phyloP scores from a whole-genome alignment of 2,329 filamentous ascomycete species.

The Torrubiellomyces zombiae region DNA sequence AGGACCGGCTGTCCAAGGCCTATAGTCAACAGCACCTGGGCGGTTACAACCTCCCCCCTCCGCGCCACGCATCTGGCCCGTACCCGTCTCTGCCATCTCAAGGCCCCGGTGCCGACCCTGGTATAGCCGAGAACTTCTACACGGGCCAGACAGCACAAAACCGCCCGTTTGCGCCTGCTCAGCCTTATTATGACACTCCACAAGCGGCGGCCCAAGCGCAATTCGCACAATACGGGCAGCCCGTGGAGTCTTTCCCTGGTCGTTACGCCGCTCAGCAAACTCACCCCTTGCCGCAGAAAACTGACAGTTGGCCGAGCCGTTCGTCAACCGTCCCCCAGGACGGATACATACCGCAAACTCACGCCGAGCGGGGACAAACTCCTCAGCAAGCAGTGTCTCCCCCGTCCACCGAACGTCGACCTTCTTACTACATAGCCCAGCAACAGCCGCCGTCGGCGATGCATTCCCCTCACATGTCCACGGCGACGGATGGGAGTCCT shows the following conservation, averaged over 20 bases:
- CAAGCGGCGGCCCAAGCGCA: slow-evolving; percentile 22
- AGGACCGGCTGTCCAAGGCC: slow-evolving; percentile 83
- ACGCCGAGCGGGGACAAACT: slow-evolving; percentile 12
- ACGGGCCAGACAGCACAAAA: slow-evolving; percentile 41
- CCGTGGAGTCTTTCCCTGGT: slow-evolving; percentile 20
- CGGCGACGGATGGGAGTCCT: slow-evolving; percentile 23
- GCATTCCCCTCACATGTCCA: slow-evolving; percentile 18
- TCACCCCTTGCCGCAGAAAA: slow-evolving; percentile 29
- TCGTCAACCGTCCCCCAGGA: slow-evolving; percentile 19
- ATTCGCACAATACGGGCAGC: slow-evolving; percentile 25
- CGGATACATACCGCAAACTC: slow-evolving; percentile 10
- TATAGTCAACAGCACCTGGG: slow-evolving; percentile 68
- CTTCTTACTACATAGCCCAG: slow-evolving; percentile 39
- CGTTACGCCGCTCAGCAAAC: slow-evolving; percentile 29
- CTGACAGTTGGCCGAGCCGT: slow-evolving; percentile 33
- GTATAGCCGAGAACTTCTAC: slow-evolving; percentile 67
- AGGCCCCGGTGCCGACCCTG: slow-evolving; percentile 25
- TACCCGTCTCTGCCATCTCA: slow-evolving; percentile 56
- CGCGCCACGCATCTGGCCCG: slow-evolving; percentile 36
- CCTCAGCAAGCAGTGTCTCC: slow-evolving; percentile 13
- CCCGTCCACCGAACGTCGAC: slow-evolving; percentile 30
- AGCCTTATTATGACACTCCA: slow-evolving; percentile 10
- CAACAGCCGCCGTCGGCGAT: neutral
- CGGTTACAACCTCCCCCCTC: slow-evolving; percentile 41
- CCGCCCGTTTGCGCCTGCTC: slow-evolving; percentile 5